Percentiles rank a stretch among this genome's conserved stretches.
Conservation (phyloP, 1,284 basidiomycete species). For the Malassezia psittaci region DNA sequence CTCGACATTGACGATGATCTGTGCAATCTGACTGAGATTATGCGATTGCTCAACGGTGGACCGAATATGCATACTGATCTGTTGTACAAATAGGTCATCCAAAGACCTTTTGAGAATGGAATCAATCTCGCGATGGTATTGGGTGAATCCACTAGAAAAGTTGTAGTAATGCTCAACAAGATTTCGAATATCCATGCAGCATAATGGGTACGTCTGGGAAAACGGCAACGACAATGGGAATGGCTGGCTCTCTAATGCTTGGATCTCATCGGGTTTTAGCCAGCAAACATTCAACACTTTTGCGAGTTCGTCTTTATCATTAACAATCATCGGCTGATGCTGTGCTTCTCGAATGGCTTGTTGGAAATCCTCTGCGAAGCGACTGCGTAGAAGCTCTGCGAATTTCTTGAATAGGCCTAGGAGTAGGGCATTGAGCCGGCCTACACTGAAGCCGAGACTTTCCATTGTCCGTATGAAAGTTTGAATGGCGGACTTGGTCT, state of each 20-base stretch:
- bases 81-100: slow-evolving; percentile 69
- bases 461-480: slow-evolving; percentile 87
- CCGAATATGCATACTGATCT: slow-evolving; percentile 69
- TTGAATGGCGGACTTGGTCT: slow-evolving; percentile 72
- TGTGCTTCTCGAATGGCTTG: slow-evolving; percentile 68
- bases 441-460: slow-evolving; percentile 62
- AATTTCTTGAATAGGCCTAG: slow-evolving; percentile 84
- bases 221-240: slow-evolving; percentile 77
- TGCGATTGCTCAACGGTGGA: slow-evolving; percentile 57
- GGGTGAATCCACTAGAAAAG: slow-evolving; percentile 85
- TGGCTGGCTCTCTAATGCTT: slow-evolving; percentile 44
- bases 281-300: slow-evolving; percentile 74
- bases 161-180: slow-evolving; percentile 95
- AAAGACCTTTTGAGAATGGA: slow-evolving; percentile 83
- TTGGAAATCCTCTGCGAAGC: slow-evolving; percentile 61
- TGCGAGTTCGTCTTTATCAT: slow-evolving; percentile 62
- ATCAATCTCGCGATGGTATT: slow-evolving; percentile 83
- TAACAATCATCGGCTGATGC: slow-evolving; percentile 77
- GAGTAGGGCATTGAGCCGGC: slow-evolving; percentile 71
- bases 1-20: slow-evolving; percentile 85
- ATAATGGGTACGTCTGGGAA: slow-evolving; percentile 87
- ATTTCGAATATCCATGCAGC: slow-evolving; percentile 86
- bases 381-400: slow-evolving; percentile 66
- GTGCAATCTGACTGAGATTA: slow-evolving; percentile 84
- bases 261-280: slow-evolving; percentile 55